These are phyloP conservation scores for Colletotrichum destructivum DNA, from an alignment of 2,329 filamentous ascomycete species.

Conservation along the genomic window DNA sequence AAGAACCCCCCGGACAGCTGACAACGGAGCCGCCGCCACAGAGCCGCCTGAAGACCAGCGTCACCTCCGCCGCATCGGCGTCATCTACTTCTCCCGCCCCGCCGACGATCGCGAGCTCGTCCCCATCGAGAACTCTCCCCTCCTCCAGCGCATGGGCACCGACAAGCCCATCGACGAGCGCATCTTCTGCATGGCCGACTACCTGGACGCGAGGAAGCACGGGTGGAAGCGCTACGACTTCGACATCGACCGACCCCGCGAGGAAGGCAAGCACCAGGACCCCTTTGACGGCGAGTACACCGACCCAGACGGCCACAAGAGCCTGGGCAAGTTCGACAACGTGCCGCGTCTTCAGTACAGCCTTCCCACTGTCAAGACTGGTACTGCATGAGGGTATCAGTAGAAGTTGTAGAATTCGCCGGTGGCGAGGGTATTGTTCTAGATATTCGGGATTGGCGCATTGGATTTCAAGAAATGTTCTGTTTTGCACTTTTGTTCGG, in stretches of 20 bases:
- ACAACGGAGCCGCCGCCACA: neutral
- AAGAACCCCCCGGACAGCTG: neutral
- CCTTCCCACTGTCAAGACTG: constrained; percentile 20
- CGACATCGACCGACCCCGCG: constrained; percentile 45
- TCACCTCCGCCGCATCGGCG: constrained; percentile 53
- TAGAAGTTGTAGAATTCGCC: too few species aligned
- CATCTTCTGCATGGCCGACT: constrained; percentile 49
- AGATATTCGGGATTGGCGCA: neutral
- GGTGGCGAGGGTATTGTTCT: neutral
- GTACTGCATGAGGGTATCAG: neutral
- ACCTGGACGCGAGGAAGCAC: constrained; percentile 50
- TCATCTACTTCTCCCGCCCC: constrained; percentile 59
- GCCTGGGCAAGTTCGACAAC: constrained; percentile 33
- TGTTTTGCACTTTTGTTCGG: too few species aligned
- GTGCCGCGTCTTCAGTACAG: constrained; percentile 30
- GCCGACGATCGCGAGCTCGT: constrained; percentile 54
- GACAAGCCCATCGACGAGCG: constrained; percentile 49
- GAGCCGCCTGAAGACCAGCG: constrained; percentile 53
- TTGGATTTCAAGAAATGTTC: neutral
- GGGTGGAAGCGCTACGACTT: constrained; percentile 50
- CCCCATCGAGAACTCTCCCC: constrained; percentile 52
- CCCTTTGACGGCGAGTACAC: constrained; percentile 34
- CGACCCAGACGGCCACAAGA: constrained; percentile 33
- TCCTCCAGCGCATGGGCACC: constrained; percentile 50
- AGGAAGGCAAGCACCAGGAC: constrained; percentile 32